Base-by-base conservation (phyloP, 306 rosid genomes). In the Vigna reflexopilosa region DNA sequence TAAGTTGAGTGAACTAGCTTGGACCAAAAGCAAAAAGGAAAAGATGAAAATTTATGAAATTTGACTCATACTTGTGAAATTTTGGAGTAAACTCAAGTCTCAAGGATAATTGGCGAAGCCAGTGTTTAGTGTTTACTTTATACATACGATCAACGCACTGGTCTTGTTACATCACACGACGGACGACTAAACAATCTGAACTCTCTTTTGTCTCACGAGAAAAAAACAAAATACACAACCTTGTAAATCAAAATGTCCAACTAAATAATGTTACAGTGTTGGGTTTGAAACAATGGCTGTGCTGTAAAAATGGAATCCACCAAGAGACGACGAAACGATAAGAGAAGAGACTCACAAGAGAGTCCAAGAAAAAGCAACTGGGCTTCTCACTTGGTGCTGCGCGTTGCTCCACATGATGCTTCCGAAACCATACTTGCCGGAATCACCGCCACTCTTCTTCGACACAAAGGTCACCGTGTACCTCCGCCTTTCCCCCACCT, bases 321-420 rank as follows among this genome's bases (percentile, higher is more conserved):
- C 11, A 32, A 32, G 34, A 32, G 34, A 32, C 4, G 34, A 32
- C 4, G 4, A 49, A 12, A 40, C 2, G 2, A 7, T 0, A 40
- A 7, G 13, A 42, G 47, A 9, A 40, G 45, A 40, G 6, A 8
- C 78, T 85, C 83, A 88, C 79, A 85, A 75, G 70, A 56, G 47
- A 13, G 91, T 83, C 98, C 99, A 93, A 67, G 91, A 85, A 51
- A 95, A 91, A 47, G 97, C 75, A 70, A 92, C 85, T 0, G 99
- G 98, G 78, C 97, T 93, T 42, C 81, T 84, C 24, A 93, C 97
- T 69, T 77, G 93, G 85, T 95, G 83, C 9, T 70, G 86, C 4
- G 82, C 69, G 61, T 92, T 93, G 77, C 84, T 82, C 98, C 98
- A 95, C 42, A 73, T 57, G 44, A 95, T 84, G 34, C 93, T 89